These are phyloP conservation scores for Mycena vulgaris DNA, from an alignment of 768 basidiomycete species.

Conservation along the genomic window DNA sequence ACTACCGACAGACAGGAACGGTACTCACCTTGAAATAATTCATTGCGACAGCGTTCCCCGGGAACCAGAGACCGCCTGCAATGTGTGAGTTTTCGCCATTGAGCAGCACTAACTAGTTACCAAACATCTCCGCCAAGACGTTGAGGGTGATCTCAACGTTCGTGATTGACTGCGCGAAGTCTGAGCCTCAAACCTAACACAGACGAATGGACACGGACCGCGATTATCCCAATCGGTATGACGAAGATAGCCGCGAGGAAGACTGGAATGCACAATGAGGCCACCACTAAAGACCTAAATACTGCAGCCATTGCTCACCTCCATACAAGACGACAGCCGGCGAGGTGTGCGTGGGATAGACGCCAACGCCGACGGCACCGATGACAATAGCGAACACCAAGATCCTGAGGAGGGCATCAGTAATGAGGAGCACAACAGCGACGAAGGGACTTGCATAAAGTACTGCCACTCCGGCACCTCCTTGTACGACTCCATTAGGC, in stretches of 20 bases:
- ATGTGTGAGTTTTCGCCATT: not conserved
- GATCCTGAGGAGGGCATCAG: slow-evolving; percentile 15
- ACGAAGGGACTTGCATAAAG: slow-evolving; percentile 33
- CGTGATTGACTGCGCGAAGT: slow-evolving; percentile 46
- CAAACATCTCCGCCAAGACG: slow-evolving; percentile 55
- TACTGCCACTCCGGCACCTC: slow-evolving; percentile 65
- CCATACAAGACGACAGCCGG: slow-evolving; percentile 46
- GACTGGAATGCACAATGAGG: no score
- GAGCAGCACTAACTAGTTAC: not conserved
- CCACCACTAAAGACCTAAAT: not conserved
- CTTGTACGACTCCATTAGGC: slow-evolving; percentile 58
- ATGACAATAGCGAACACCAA: slow-evolving; percentile 47
- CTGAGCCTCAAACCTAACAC: not conserved
- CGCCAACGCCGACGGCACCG: slow-evolving; percentile 49
- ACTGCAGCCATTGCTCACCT: slow-evolving; percentile 28
- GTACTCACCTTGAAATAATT: slow-evolving; percentile 47
- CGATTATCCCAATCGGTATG: slow-evolving; percentile 51
- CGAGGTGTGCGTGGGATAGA: slow-evolving; percentile 50
- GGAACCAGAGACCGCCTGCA: slow-evolving; percentile 42
- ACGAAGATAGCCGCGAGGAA: slow-evolving; percentile 38
- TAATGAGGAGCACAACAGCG: no score
- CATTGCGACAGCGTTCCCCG: slow-evolving; percentile 52
- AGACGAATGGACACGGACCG: not conserved
- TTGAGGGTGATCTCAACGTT: slow-evolving; percentile 53
- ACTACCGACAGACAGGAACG: no score